Evolutionary conservation across 2,329 filamentous ascomycete genomes (phyloP).

Genomic region (Talaromyces islandicus): DNA sequence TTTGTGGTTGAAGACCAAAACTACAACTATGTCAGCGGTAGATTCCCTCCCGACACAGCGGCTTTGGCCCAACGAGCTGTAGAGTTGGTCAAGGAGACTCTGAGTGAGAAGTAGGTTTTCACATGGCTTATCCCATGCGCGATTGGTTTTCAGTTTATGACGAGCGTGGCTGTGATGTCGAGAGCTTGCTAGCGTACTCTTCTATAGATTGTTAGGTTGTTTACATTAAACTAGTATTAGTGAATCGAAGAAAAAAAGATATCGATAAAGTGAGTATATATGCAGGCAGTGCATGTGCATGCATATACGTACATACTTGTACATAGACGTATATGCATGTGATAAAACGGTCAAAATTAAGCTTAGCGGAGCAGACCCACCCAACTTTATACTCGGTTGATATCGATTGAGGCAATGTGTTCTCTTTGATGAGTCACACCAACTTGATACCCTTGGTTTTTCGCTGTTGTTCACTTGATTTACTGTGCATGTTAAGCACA

Average conservation of each 20-base stretch:
- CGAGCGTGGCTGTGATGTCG: background rate
- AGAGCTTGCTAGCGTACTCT: background rate
- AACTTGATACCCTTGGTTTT: no score
- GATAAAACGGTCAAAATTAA: background rate
- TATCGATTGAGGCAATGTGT: background rate
- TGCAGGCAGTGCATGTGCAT: background rate
- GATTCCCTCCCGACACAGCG: constrained; percentile 19
- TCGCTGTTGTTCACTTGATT: no score
- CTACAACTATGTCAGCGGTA: constrained; percentile 32
- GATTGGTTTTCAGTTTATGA: background rate
- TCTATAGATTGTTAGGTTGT: background rate
- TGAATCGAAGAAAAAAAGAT: no score
- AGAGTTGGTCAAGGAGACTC: constrained; percentile 30
- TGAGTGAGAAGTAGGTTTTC: background rate
- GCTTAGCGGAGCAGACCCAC: background rate
- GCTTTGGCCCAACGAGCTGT: constrained; percentile 39
- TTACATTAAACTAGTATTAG: background rate
- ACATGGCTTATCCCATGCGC: background rate
- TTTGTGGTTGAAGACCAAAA: constrained; percentile 20
- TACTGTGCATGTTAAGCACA: no score
- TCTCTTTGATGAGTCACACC: background rate
- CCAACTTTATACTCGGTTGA: background rate
- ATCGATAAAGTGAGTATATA: background rate
- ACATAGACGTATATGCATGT: background rate
- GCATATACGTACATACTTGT: background rate